phyloP scores from a whole-genome alignment of 352 stramenopile genomes.

The Phytophthora multivora region DNA sequence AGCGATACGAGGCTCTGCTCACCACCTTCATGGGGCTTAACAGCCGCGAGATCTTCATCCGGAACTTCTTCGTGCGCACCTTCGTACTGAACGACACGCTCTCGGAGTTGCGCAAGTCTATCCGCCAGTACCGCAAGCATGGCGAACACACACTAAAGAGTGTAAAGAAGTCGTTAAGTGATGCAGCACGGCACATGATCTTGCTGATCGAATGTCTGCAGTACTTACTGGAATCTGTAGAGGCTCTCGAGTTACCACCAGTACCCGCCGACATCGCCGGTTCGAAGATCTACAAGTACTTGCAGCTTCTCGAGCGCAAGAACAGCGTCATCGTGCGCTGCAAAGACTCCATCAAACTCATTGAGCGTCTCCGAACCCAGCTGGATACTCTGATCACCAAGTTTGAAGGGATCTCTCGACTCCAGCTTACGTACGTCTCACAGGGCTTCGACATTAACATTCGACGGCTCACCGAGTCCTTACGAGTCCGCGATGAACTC shows the following conservation, averaged over 20 bases:
- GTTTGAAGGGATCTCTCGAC: constrained; percentile 88
- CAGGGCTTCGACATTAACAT: constrained; percentile 91
- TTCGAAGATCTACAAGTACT: constrained; percentile 91
- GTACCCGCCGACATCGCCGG: constrained; percentile 55
- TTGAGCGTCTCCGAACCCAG: constrained; percentile 90
- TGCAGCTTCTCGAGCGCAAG: constrained; percentile 90
- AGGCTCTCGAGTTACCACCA: constrained; percentile 80
- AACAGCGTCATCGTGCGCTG: constrained; percentile 92
- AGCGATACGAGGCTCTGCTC: constrained; percentile 96
- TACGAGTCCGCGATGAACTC: constrained; percentile 63
- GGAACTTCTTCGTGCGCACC: constrained; percentile 96
- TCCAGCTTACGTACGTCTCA: constrained; percentile 89
- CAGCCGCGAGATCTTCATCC: constrained; percentile 97
- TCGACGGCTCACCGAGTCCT: constrained; percentile 80
- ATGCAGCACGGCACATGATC: constrained; percentile 94
- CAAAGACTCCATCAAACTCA: constrained; percentile 96
- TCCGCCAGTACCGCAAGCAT: constrained; percentile 86
- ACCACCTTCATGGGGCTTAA: constrained; percentile 96
- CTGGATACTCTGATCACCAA: constrained; percentile 93
- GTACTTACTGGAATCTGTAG: constrained; percentile 95
- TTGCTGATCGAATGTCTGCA: constrained; percentile 96
- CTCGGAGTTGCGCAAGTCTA: constrained; percentile 82
- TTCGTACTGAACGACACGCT: constrained; percentile 97
- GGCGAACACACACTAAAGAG: constrained; percentile 68
- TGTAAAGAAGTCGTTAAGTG: constrained; percentile 90